Base-by-base conservation (phyloP, 2,329 filamentous ascomycete species). In the Sporothrix mexicana region DNA sequence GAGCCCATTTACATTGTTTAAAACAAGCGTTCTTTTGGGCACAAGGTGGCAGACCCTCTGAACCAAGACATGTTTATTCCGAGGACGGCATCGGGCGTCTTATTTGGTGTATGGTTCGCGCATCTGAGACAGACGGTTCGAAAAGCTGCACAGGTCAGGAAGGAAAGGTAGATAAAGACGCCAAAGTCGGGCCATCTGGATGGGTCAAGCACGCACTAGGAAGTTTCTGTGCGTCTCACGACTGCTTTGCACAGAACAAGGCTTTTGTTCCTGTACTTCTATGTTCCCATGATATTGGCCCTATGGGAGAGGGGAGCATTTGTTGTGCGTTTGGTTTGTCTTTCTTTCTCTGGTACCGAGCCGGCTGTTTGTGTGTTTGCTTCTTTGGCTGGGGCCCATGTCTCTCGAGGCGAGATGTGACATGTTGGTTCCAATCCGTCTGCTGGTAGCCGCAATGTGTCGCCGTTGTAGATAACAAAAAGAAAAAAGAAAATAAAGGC, bases 391-490 rank as follows among this genome's bases (percentile, higher is more conserved):
- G 30, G 30, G 30, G 7, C 30, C 12, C 30, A 43, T 62, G 57
- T 62, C 36, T 62, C 57, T 62, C 57, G 57, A 43, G 25, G 30
- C 57, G 57, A 62, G 57, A 62, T 41, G 30, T 7, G 30, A 36
- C 4, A 59, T 59, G 30, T 36, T 30, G 57, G 36, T 20, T 62
- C 36, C 30, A 36, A 7, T 36, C 51, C 36, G 43, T 62, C 30
- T 62, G 17, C 57, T 30, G 36, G 57, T 43, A 43, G 57, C 57
- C 57, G 57, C 57, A 61, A 36, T 61, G 57, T 61, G 57, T 41
- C 57, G 57, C 57, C 57, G 57, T 61, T 61, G 30, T 25, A 61
- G 57, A 61, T 20, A 61, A 41, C 13, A 61, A 61, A 7, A 9
- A 8, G 41, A 61, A 7, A 9, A 8, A n/a, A 4, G 13, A 6